Percentiles rank a stretch among this genome's conserved stretches.
Conservation (phyloP, 1,284 basidiomycete species). For the Cutaneotrichosporon curvatum region DNA sequence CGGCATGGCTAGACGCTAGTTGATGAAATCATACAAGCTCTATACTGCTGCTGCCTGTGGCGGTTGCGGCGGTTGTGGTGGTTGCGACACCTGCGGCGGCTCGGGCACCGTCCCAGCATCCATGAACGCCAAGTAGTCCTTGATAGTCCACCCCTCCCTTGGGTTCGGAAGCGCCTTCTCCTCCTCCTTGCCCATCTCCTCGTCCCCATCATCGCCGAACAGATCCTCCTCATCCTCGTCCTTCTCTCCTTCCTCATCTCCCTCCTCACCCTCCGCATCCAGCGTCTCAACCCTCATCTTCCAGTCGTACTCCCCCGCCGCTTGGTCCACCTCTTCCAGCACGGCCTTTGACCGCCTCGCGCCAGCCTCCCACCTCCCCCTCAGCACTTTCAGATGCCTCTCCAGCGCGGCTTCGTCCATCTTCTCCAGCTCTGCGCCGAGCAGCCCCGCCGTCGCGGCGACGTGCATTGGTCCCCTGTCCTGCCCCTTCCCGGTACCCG, state of each 20-base stretch:
- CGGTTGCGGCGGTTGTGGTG: no score
- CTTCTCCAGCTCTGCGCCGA: slow-evolving; percentile 12
- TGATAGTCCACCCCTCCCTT: slow-evolving; percentile 26
- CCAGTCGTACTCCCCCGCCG: slow-evolving; percentile 29
- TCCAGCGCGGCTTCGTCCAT: slow-evolving; percentile 22
- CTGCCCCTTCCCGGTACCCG: not conserved
- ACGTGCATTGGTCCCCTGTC: not conserved
- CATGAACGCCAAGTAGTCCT: slow-evolving; percentile 32
- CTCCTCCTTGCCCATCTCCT: slow-evolving; percentile 1
- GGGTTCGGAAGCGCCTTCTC: slow-evolving; percentile 19
- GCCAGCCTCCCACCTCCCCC: slow-evolving; percentile 18
- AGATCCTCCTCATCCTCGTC: slow-evolving; percentile 17
- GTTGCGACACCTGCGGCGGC: not conserved
- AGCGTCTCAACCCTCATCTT: slow-evolving; percentile 23
- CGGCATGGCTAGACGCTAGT: no score
- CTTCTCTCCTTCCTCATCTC: slow-evolving; percentile 19
- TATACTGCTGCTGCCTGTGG: no score
- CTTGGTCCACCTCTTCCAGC: slow-evolving; percentile 20
- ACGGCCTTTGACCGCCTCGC: slow-evolving; percentile 19
- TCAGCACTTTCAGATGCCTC: slow-evolving; percentile 11
- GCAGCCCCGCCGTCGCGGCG: not conserved
- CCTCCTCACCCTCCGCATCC: slow-evolving; percentile 21
- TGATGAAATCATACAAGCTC: no score
- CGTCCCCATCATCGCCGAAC: slow-evolving; percentile 17
- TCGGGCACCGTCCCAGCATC: slow-evolving; percentile 22